Evolutionary conservation across 768 basidiomycete species (phyloP).

Genomic region (Leccinum pellstonianum): DNA sequence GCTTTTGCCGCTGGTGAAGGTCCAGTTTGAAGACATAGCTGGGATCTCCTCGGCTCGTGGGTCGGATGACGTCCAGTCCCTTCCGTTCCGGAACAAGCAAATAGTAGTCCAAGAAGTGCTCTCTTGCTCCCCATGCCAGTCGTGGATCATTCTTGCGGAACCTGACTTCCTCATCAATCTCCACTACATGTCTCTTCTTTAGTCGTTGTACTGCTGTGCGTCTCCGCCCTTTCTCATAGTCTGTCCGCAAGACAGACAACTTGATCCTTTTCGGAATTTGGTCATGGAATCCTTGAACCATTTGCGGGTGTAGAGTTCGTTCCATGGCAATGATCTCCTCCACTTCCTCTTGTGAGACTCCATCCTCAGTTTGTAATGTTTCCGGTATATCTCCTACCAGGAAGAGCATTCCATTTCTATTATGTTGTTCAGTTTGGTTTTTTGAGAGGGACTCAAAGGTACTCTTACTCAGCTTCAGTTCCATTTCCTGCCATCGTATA

Average conservation of each 20-base stretch:
- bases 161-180: background rate
- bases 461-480: too few species aligned
- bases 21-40: background rate
- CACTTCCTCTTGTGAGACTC: too few species aligned
- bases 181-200: background rate
- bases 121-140: background rate
- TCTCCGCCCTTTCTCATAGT: background rate
- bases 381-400: too few species aligned
- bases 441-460: too few species aligned
- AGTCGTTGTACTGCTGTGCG: background rate
- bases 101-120: conserved; percentile 1
- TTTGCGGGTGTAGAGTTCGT: too few species aligned
- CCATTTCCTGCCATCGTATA: too few species aligned
- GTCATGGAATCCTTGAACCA: too few species aligned
- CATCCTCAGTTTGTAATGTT: too few species aligned
- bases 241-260: background rate
- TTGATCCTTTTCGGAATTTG: background rate
- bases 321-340: too few species aligned
- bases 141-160: background rate
- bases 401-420: too few species aligned
- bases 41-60: background rate
- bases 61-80: background rate
- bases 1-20: background rate
- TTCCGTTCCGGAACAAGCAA: background rate
- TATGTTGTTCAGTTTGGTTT: too few species aligned